A percentile compares a stretch with the other conserved stretches of the same genome.
These are phyloP conservation scores for Daphne laureola DNA, from an alignment of 441 rosid species.

Conservation along the genomic window DNA sequence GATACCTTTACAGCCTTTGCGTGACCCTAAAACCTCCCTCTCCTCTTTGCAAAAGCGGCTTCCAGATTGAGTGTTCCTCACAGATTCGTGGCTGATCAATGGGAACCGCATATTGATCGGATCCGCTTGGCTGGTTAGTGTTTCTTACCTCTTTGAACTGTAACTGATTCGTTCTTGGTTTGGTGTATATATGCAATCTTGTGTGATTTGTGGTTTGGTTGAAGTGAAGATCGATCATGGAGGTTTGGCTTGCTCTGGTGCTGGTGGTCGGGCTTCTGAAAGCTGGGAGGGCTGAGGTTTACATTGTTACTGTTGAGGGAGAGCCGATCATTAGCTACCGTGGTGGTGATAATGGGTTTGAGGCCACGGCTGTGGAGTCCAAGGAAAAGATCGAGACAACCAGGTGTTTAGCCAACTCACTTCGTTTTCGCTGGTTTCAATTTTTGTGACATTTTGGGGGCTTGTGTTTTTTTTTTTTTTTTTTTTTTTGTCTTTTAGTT, in stretches of 20 bases:
- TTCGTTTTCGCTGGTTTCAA: not conserved
- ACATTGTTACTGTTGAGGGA: constrained; percentile 80
- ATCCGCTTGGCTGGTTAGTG: not conserved
- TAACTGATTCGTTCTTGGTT: not conserved
- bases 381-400: constrained; percentile 71
- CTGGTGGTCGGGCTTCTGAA: constrained; percentile 32
- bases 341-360: constrained; percentile 85
- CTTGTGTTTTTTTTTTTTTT: not conserved
- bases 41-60: not conserved
- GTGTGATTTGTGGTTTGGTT: constrained; percentile 12
- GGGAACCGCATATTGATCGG: not conserved
- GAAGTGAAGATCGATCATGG: constrained; percentile 18
- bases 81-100: not conserved
- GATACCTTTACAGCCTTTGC: no score
- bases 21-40: not conserved
- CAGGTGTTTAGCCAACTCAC: constrained; percentile 37
- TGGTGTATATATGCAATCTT: constrained; percentile 4
- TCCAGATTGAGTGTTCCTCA: not conserved
- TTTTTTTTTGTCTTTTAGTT: not conserved
- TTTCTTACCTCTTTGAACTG: not conserved
- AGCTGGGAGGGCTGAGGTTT: constrained; percentile 57
- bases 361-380: constrained; percentile 78
- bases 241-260: constrained; percentile 22
- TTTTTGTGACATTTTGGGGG: not conserved
- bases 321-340: constrained; percentile 83